Base-by-base conservation (phyloP, 2,329 filamentous ascomycete genomes). In the Botrytis deweyae region DNA sequence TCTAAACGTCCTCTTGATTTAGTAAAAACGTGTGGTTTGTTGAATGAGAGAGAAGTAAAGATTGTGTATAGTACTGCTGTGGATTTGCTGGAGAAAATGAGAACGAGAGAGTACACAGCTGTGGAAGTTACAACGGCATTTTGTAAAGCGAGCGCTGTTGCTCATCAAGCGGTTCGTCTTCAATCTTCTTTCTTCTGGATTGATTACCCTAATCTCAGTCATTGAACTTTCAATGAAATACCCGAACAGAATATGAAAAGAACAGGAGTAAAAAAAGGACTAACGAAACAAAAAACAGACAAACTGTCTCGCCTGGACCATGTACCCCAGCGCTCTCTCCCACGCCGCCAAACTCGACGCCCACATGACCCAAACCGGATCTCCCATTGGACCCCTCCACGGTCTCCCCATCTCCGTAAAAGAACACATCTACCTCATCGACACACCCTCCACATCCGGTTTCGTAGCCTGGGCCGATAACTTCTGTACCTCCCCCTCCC, bases 321-420 rank as follows among this genome's bases (percentile, higher is more conserved):
- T 87, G 75, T 86, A 87, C 74, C 79, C 84, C 1, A 78, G 82
- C 36, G 87, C 86, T 0, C 77, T 89, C 1, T 72, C 80, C 4
- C 79, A 80, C 20, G 87, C 87, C 0, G 78, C 79, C 22, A 66
- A 81, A 25, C 80, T 89, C 4, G 88, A 90, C 78, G 80, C 83
- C 0, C 79, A 85, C 70, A 77, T 85, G 10, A 73, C 78, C 4
- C 73, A 76, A 8, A 81, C 83, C 14, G 82, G 83, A 0, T 81
- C 83, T 74, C 81, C 86, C 0, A 77, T 87, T 1, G 90, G 90
- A 0, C 89, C 90, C 4, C 83, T 92, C 4, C 90, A 92, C 80
- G 90, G 90, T 2, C 82, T 90, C 0, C 88, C 88, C 0, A 84
- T 89, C 33, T 55, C 86, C 0, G 83, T 90, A 58, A 90, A 92